Conservation (phyloP, 1,139 yeast genomes). For the Candida freyschussii region DNA sequence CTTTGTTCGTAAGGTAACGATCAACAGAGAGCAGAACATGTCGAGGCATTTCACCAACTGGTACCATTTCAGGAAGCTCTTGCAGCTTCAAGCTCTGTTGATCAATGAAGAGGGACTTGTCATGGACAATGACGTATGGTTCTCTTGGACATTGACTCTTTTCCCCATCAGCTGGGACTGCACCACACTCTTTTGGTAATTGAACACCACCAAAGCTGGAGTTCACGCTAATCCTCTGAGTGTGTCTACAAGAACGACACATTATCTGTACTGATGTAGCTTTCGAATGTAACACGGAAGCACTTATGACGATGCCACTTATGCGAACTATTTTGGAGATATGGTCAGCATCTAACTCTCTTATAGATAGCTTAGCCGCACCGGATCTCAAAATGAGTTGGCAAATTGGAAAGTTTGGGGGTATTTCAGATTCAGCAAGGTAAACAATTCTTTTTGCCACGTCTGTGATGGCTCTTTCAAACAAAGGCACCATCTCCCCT, state of each 20-base stretch:
- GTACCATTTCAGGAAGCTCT: slow-evolving; percentile 96
- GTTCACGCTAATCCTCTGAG: slow-evolving; percentile 58
- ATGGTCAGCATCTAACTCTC: slow-evolving; percentile 82
- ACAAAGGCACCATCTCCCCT: slow-evolving; percentile 79
- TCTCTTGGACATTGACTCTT: slow-evolving; percentile 42
- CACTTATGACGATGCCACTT: slow-evolving; percentile 89
- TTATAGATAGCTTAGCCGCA: slow-evolving; percentile 67
- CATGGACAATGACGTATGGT: slow-evolving; percentile 92
- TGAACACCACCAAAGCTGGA: slow-evolving; percentile 78
- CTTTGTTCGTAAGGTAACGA: slow-evolving; percentile 81
- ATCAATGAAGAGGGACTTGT: slow-evolving; percentile 85
- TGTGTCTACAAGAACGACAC: slow-evolving; percentile 86
- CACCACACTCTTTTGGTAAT: slow-evolving; percentile 69
- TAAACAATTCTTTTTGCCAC: slow-evolving; percentile 58
- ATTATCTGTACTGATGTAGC: slow-evolving; percentile 81
- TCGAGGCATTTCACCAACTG: slow-evolving; percentile 98
- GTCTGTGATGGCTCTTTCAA: slow-evolving; percentile 85
- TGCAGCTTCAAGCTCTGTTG: slow-evolving; percentile 92
- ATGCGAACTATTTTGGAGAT: slow-evolving; percentile 87
- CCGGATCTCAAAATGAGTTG: slow-evolving; percentile 76
- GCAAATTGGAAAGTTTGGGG: slow-evolving; percentile 66
- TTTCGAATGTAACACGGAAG: slow-evolving; percentile 83
- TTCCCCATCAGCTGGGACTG: slow-evolving; percentile 50
- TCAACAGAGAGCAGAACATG: slow-evolving; percentile 86
- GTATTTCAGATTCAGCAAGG: slow-evolving; percentile 32